phyloP scores from a whole-genome alignment of 805 yeast genomes.

The Monosporozyma yasuniensis region DNA sequence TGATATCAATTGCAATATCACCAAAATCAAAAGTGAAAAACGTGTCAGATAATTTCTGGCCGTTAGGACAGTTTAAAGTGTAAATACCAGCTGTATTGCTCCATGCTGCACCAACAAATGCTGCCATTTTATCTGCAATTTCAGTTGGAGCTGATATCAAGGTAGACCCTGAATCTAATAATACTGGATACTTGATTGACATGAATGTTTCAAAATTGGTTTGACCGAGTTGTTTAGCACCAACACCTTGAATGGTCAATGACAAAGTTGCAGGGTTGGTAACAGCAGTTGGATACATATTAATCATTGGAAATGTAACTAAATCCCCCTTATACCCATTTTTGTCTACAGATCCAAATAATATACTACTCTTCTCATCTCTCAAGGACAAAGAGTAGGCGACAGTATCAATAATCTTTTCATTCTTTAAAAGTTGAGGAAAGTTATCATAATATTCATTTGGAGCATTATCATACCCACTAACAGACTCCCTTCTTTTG shows the following conservation, averaged over 20 bases:
- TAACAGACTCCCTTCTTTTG: conserved; percentile 46
- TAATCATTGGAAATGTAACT: conserved; percentile 40
- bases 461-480: conserved; percentile 20
- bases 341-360: conserved; percentile 59
- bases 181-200: conserved; percentile 29
- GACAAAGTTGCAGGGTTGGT: conserved; percentile 36
- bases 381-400: conserved; percentile 53
- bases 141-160: conserved; percentile 37
- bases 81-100: conserved; percentile 33
- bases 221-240: conserved; percentile 15
- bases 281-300: conserved; percentile 27
- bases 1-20: conserved; percentile 47
- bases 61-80: conserved; percentile 32
- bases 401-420: conserved; percentile 42
- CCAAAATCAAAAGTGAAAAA: conserved; percentile 40
- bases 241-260: conserved; percentile 38
- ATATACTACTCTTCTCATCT: conserved; percentile 37
- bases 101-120: conserved; percentile 30
- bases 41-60: conserved; percentile 10
- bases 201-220: conserved; percentile 16
- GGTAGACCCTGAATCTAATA: conserved; percentile 55
- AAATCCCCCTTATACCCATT: conserved; percentile 44
- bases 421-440: conserved; percentile 46
- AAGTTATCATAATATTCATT: conserved; percentile 44
- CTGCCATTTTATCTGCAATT: conserved; percentile 26